phyloP scores from a whole-genome alignment of 1,139 yeast genomes.

The Kodamaea derodonti region DNA sequence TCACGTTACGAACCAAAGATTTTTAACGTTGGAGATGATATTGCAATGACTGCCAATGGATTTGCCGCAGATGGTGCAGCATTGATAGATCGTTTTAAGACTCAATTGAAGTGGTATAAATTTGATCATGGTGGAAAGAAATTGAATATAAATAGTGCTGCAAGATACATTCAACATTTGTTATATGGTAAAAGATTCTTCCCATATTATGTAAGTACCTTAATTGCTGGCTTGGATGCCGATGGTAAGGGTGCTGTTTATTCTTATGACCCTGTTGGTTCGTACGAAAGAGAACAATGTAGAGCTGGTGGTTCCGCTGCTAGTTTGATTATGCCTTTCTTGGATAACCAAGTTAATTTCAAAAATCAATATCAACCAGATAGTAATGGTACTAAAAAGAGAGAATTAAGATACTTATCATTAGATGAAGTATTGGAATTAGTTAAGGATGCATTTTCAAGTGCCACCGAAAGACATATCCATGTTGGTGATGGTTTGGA shows the following conservation, averaged over 20 bases:
- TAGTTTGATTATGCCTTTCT: conserved; percentile 90
- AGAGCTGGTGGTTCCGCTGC: conserved; percentile 99
- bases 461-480: conserved; percentile 97
- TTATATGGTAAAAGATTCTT: conserved; percentile 91
- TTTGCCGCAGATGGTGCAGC: conserved; percentile 95
- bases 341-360: conserved; percentile 94
- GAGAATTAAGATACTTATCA: conserved; percentile 56
- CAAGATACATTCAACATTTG: conserved; percentile 86
- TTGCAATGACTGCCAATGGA: conserved; percentile 90
- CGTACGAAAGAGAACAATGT: conserved; percentile 95
- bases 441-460: conserved; percentile 89
- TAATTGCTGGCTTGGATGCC: conserved; percentile 91
- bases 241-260: conserved; percentile 94
- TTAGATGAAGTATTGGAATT: conserved; percentile 83
- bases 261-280: conserved; percentile 96
- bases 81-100: conserved; percentile 69
- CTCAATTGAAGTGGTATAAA: conserved; percentile 89
- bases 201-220: conserved; percentile 95
- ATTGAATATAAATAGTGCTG: conserved; percentile 69
- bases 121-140: conserved; percentile 76
- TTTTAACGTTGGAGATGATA: conserved; percentile 82
- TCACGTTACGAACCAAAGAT: conserved; percentile 91
- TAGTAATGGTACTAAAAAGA: conserved; percentile 63
- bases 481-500: conserved; percentile 97
- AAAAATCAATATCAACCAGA: conserved; percentile 87